A percentile compares a stretch with the other conserved stretches of the same genome.
Conservation (phyloP, 768 basidiomycete species). For the Tulasnella sp. region DNA sequence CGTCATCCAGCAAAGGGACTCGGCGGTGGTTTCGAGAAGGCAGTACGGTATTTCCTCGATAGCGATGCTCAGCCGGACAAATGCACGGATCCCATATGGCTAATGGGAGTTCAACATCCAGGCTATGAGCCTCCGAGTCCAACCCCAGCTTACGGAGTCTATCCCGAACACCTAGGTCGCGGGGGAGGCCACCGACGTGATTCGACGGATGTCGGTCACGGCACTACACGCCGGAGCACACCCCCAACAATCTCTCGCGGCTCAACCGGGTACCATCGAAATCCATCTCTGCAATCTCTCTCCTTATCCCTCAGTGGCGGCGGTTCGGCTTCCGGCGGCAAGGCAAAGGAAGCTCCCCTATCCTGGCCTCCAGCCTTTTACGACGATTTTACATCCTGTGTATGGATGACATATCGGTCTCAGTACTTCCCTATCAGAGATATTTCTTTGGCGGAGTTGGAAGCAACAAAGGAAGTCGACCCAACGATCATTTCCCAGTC, state of each 20-base stretch:
- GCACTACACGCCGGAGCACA: conserved; percentile 32
- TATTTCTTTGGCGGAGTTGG: conserved; percentile 38
- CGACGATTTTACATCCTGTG: conserved; percentile 74
- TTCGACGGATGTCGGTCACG: conserved; percentile 37
- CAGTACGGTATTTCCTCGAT: conserved; percentile 84
- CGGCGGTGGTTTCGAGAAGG: conserved; percentile 71
- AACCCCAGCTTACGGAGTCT: neutral
- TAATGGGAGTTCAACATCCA: conserved; percentile 74
- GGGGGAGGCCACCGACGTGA: conserved; percentile 28
- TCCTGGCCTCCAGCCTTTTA: conserved; percentile 79
- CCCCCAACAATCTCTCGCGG: conserved; percentile 33
- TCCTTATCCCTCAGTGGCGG: conserved; percentile 25
- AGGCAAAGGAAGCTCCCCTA: conserved; percentile 38
- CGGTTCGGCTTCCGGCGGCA: conserved; percentile 23
- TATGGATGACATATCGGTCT: conserved; percentile 90
- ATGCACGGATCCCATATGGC: conserved; percentile 78
- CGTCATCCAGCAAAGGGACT: conserved; percentile 37
- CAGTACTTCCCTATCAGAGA: conserved; percentile 79
- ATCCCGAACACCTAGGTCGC: neutral
- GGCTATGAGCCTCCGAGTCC: conserved; percentile 50
- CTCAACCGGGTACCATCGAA: conserved; percentile 32
- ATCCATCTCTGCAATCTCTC: conserved; percentile 27
- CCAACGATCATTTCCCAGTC: conserved; percentile 28
- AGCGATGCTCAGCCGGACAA: conserved; percentile 78
- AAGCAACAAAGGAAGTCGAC: conserved; percentile 29